Evolutionary conservation across 768 basidiomycete genomes (phyloP), one percentile per base, ranked within the genome.

Genomic region (Hortiboletus campestris): DNA sequence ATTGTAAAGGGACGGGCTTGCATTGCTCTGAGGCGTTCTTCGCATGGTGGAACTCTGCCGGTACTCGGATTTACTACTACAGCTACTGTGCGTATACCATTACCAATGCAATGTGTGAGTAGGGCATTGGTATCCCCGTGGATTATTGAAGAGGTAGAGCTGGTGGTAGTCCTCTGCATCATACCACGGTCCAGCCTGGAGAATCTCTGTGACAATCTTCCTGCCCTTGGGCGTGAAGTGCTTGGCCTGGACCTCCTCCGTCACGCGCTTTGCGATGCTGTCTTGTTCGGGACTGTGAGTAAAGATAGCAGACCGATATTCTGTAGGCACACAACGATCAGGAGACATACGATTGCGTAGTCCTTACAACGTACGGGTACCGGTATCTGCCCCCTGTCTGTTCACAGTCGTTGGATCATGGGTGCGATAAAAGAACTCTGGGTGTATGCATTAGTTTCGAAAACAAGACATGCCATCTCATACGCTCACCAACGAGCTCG

Each of bases 291-390:
- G 77, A 0, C 84, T 80, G 63, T 88, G 75, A 14, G 83, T 87
- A 72, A 94, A 98, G 67, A 98, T 96, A 13, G 84, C 91, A 2
- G 94, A 94, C 46, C 96, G 91, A 69, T 98, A 98, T 73, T 98
- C 92, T 90, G 68, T 17, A 25, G 17, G 38, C 6, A 49, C 6
- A 13, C 7, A 29, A 36, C 11, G 25, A 36, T 52, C 35, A 62
- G 50, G 16, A 29, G 35, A 36, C n/a, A 12, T 39, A 16, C 10
- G 4, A 46, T 7, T 42, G n/a, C 25, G 3, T 11, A 10, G 17
- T 8, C 16, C 14, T 32, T 14, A 19, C 10, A 6, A 81, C 86
- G 60, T 65, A 94, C 92, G 94, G 29, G 84, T 83, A 19, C 94
- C 94, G 3, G 65, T 67, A 64, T 96, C 93, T 2, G 64, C 77